Conservation (phyloP, 2,329 filamentous ascomycete species). For the Xylariaceae sp. region DNA sequence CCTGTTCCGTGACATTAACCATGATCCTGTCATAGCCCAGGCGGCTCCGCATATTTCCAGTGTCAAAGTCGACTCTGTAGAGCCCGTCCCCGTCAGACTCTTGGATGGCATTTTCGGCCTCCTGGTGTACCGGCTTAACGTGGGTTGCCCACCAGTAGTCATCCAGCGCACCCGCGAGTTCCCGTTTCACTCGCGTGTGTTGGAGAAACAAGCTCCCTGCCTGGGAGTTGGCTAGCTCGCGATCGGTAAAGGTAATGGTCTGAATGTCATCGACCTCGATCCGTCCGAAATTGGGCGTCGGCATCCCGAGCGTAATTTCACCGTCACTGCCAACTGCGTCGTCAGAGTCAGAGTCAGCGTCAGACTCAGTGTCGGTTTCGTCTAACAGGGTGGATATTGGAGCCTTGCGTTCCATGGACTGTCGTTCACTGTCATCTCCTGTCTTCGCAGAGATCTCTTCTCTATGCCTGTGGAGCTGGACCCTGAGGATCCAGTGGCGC, state of each 20-base stretch:
- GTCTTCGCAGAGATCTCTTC: too few relatives aligned
- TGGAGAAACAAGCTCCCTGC: constrained; percentile 14
- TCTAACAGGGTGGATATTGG: too few relatives aligned
- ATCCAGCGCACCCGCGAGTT: constrained; percentile 7
- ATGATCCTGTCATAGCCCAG: constrained; percentile 19
- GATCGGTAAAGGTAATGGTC: constrained; percentile 12
- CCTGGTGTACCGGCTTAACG: constrained; percentile 8
- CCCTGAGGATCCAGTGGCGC: constrained; percentile 9
- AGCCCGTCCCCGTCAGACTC: constrained; percentile 4
- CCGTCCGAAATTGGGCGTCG: neutral
- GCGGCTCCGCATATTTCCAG: constrained; percentile 10
- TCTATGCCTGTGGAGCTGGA: too few relatives aligned
- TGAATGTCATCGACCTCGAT: constrained; percentile 9
- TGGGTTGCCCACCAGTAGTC: constrained; percentile 15
- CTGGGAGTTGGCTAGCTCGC: constrained; percentile 16
- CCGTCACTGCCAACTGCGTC: neutral
- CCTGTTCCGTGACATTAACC: constrained; percentile 14
- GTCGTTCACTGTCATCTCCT: too few relatives aligned
- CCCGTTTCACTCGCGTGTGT: constrained; percentile 7
- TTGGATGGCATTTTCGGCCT: constrained; percentile 3
- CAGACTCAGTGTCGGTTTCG: too few relatives aligned
- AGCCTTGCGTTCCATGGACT: too few relatives aligned
- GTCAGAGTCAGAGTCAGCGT: too few relatives aligned
- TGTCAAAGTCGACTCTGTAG: constrained; percentile 11
- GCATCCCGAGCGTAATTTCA: too few relatives aligned